Evolutionary conservation across 345 rosid species (phyloP).

Genomic region (Aurinia saxatilis): DNA sequence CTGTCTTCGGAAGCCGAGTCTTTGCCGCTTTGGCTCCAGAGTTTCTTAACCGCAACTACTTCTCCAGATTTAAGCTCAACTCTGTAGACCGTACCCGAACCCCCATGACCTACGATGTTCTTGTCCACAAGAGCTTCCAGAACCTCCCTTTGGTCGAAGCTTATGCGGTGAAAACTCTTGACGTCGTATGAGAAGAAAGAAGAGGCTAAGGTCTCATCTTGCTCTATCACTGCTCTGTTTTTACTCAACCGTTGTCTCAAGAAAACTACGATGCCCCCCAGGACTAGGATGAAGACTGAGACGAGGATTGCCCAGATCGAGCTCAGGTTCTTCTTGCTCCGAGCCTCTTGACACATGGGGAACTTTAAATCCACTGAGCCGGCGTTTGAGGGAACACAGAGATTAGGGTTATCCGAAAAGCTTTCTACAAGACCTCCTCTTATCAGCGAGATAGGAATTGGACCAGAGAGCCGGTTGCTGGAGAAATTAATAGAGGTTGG

Average conservation of each 20-base stretch:
- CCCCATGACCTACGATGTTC: constrained; percentile 87
- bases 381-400: constrained; percentile 52
- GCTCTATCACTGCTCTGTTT: constrained; percentile 43
- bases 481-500: constrained; percentile 78
- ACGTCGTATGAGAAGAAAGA: constrained; percentile 68
- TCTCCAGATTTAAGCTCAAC: constrained; percentile 57
- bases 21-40: constrained; percentile 55
- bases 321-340: constrained; percentile 42
- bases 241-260: constrained; percentile 45
- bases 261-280: constrained; percentile 53
- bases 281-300: constrained; percentile 41
- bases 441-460: constrained; percentile 64
- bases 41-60: constrained; percentile 78
- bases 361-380: constrained; percentile 41
- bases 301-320: constrained; percentile 55
- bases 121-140: constrained; percentile 59
- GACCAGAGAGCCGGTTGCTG: constrained; percentile 74
- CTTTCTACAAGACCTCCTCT: constrained; percentile 71
- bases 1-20: constrained; percentile 48
- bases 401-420: constrained; percentile 77
- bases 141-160: constrained; percentile 67
- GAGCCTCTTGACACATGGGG: constrained; percentile 47
- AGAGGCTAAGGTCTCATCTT: constrained; percentile 48
- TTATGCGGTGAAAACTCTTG: constrained; percentile 80
- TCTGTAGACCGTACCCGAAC: constrained; percentile 76